phyloP scores from a whole-genome alignment of 2,329 filamentous ascomycete species.

The Sclerotinia spermophila region DNA sequence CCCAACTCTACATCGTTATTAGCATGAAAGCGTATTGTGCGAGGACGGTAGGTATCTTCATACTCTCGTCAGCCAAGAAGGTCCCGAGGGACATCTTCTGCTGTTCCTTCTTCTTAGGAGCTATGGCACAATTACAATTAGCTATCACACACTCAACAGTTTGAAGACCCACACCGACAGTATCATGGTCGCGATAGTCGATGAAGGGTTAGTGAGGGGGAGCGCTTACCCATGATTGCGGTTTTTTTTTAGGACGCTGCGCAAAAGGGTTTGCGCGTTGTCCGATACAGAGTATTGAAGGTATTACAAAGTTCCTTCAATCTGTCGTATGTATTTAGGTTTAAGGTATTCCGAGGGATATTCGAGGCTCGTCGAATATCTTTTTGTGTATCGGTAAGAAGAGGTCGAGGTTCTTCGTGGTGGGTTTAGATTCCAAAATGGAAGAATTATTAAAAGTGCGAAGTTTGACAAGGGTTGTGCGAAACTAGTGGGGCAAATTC shows the following conservation, averaged over 20 bases:
- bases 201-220: conserved; percentile 22
- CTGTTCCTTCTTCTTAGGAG: conserved; percentile 82
- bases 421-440: conserved; percentile 12
- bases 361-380: conserved; percentile 17
- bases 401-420: conserved; percentile 15
- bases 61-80: conserved; percentile 91
- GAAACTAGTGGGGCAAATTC: conserved; percentile 15
- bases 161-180: not conserved
- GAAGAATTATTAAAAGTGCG: conserved; percentile 16
- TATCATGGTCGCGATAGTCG: conserved; percentile 8
- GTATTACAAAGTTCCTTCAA: conserved; percentile 28
- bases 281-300: conserved; percentile 29
- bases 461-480: conserved; percentile 16
- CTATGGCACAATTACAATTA: conserved; percentile 51
- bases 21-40: conserved; percentile 41
- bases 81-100: conserved; percentile 98
- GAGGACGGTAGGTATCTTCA: conserved; percentile 39
- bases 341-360: not conserved
- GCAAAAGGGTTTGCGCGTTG: conserved; percentile 39
- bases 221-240: conserved; percentile 59
- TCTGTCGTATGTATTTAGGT: conserved; percentile 6
- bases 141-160: conserved; percentile 30
- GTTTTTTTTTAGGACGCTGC: conserved; percentile 43
- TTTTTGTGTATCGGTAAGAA: conserved; percentile 6
- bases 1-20: conserved; percentile 57